phyloP scores from a whole-genome alignment of 2,329 filamentous ascomycete genomes.

The Grosmannia clavigera region DNA sequence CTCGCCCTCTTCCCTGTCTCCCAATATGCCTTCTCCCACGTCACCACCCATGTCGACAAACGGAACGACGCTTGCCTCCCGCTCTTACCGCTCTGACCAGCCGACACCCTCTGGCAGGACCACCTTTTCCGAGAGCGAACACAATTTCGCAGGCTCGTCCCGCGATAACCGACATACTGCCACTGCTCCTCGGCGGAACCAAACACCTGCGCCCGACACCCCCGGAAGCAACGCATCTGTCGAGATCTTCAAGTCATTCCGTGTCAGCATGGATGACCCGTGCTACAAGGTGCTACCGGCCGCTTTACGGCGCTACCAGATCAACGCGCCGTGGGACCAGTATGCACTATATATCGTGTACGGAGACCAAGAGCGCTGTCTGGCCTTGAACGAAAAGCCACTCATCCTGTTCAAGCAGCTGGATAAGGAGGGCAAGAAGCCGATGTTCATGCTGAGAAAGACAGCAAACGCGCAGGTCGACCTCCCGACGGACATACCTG shows the following conservation, averaged over 20 bases:
- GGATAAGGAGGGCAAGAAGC: conserved; percentile 92
- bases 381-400: conserved; percentile 85
- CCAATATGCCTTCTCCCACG: conserved; percentile 58
- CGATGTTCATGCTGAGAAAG: conserved; percentile 95
- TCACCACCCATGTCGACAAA: conserved; percentile 46
- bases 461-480: conserved; percentile 43
- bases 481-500: conserved; percentile 29
- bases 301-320: conserved; percentile 94
- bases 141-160: conserved; percentile 21
- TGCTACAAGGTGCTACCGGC: conserved; percentile 95
- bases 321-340: conserved; percentile 93
- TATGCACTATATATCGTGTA: conserved; percentile 98
- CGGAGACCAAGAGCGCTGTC: conserved; percentile 90
- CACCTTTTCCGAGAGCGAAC: conserved; percentile 41
- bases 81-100: conserved; percentile 47
- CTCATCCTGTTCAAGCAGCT: conserved; percentile 94
- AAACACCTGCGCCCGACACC: conserved; percentile 51
- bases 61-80: conserved; percentile 42
- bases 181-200: conserved; percentile 40
- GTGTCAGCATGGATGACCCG: conserved; percentile 94
- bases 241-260: conserved; percentile 98
- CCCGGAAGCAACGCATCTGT: conserved; percentile 52
- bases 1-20: conserved; percentile 46
- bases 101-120: conserved; percentile 41
- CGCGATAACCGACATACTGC: conserved; percentile 20